phyloP scores from a whole-genome alignment of 805 yeast genomes.

The Monosporozyma siamensis region DNA sequence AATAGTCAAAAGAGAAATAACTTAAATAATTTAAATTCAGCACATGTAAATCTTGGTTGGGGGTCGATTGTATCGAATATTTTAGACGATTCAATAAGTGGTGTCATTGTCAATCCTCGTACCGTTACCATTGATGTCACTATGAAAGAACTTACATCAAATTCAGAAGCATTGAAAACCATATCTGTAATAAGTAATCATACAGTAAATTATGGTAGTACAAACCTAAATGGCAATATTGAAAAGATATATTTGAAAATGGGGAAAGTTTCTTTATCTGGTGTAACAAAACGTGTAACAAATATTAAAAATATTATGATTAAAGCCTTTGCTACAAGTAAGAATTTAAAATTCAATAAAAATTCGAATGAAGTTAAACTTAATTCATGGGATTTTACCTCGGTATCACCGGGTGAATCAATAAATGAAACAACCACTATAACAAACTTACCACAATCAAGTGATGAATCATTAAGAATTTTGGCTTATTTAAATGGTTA shows the following conservation, averaged over 20 bases:
- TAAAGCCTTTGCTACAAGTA: conserved; percentile 32
- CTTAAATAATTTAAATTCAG: not conserved
- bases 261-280: conserved; percentile 34
- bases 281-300: conserved; percentile 8
- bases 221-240: conserved; percentile 38
- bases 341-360: conserved; percentile 48
- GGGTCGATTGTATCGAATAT: conserved; percentile 77
- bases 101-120: conserved; percentile 74
- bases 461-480: conserved; percentile 47
- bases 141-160: conserved; percentile 49
- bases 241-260: conserved; percentile 53
- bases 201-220: conserved; percentile 44
- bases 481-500: conserved; percentile 56
- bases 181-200: conserved; percentile 18
- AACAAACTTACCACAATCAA: conserved; percentile 41
- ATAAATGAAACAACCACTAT: conserved; percentile 65
- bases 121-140: conserved; percentile 63
- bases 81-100: conserved; percentile 61
- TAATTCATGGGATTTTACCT: conserved; percentile 58
- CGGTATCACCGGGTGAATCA: conserved; percentile 61
- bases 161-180: conserved; percentile 18
- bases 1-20: not conserved
- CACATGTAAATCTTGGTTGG: conserved; percentile 56
- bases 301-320: conserved; percentile 21
- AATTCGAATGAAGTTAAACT: conserved; percentile 52